These are phyloP conservation scores for Alternaria brassicae DNA, from an alignment of 2,329 filamentous ascomycete species.

Conservation along the genomic window DNA sequence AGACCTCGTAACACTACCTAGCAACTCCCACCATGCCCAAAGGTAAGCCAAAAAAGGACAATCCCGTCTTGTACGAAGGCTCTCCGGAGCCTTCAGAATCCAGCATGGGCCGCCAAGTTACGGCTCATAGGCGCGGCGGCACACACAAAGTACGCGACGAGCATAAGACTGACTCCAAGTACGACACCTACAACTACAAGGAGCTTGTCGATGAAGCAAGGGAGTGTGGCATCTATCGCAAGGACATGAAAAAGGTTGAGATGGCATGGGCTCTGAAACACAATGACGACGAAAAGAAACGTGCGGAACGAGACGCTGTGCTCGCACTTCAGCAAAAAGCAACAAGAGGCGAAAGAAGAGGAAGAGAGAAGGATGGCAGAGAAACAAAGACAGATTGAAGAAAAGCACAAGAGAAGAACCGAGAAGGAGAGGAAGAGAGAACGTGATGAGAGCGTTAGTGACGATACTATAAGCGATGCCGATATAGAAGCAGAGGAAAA, in stretches of 20 bases:
- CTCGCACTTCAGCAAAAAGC: slow-evolving; percentile 15
- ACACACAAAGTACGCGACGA: slow-evolving; percentile 39
- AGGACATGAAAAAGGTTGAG: slow-evolving; percentile 42
- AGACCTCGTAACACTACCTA: not conserved
- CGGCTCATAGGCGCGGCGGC: slow-evolving; percentile 37
- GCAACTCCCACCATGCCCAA: slow-evolving; percentile 23
- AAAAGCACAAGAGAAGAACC: slow-evolving; percentile 14
- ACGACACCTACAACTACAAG: slow-evolving; percentile 34
- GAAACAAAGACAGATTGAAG: slow-evolving; percentile 4
- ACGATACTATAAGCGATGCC: slow-evolving; percentile 11
- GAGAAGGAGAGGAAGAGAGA: slow-evolving; percentile 17
- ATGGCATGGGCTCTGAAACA: slow-evolving; percentile 35
- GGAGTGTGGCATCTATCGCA: slow-evolving; percentile 31
- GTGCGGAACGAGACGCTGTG: slow-evolving; percentile 15
- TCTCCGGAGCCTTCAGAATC: not conserved
- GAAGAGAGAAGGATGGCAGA: slow-evolving; percentile 15
- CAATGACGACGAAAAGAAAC: slow-evolving; percentile 20
- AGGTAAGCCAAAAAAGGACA: slow-evolving; percentile 21
- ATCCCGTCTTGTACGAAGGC: slow-evolving; percentile 5
- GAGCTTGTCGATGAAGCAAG: slow-evolving; percentile 30
- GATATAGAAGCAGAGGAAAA: slow-evolving; percentile 1
- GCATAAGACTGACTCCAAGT: slow-evolving; percentile 39
- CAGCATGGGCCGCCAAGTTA: slow-evolving; percentile 22
- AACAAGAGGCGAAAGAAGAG: slow-evolving; percentile 18
- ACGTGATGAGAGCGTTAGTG: slow-evolving; percentile 26